These are phyloP conservation scores for Pseudognaphalium luteoalbum DNA, from an alignment of 129 eudicot genomes.

Conservation along the genomic window DNA sequence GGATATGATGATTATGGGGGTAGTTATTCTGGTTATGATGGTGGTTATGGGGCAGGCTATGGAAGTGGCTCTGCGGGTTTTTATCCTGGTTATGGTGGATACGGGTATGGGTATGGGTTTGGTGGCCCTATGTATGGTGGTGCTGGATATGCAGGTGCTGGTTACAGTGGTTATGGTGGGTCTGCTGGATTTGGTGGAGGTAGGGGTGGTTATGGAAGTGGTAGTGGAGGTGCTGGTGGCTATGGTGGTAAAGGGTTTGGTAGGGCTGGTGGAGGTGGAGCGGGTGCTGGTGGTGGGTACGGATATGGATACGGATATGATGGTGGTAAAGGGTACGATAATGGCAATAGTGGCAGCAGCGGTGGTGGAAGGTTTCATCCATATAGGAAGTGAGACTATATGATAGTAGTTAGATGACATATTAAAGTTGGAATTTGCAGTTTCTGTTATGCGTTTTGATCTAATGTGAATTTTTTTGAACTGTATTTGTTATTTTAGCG, in stretches of 20 bases:
- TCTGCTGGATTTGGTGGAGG: constrained; percentile 57
- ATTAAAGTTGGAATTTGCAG: constrained; percentile 28
- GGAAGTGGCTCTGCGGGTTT: constrained; percentile 57
- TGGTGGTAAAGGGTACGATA: constrained; percentile 49
- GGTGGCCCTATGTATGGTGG: constrained; percentile 85
- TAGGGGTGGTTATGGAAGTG: constrained; percentile 58
- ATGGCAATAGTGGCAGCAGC: constrained; percentile 32
- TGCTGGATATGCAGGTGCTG: constrained; percentile 65
- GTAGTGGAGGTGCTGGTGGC: constrained; percentile 39
- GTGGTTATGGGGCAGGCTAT: constrained; percentile 50
- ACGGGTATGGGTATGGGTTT: constrained; percentile 79
- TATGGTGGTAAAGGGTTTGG: constrained; percentile 51
- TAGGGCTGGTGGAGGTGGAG: constrained; percentile 38
- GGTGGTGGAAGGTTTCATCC: constrained; percentile 76
- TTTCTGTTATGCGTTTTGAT: constrained; percentile 21
- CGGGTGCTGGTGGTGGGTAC: constrained; percentile 36
- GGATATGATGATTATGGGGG: constrained; percentile 64
- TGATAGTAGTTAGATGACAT: constrained; percentile 26
- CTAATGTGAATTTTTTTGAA: constrained; percentile 32
- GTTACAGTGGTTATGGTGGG: constrained; percentile 46
- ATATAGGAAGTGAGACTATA: constrained; percentile 54
- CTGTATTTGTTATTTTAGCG: constrained; percentile 22
- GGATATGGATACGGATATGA: constrained; percentile 42
- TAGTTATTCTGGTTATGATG: constrained; percentile 55
- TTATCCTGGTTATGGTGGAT: constrained; percentile 78